Evolutionary conservation across 495 filamentous ascomycete species (phyloP), one percentile per base, ranked within the genome.

Genomic region (Penicillium atrosanguineum): DNA sequence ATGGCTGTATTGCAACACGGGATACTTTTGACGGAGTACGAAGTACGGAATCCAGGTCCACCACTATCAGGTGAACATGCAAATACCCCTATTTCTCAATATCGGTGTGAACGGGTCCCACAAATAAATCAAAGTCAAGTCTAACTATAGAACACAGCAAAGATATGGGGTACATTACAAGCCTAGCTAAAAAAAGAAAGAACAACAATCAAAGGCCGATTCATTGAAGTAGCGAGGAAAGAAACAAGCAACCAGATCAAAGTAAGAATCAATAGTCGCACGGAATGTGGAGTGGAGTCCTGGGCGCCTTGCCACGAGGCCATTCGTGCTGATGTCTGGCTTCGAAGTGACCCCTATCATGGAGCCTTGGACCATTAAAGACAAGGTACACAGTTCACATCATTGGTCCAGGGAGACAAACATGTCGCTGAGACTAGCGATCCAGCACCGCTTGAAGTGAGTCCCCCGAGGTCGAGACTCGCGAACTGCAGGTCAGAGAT

Each of bases 211-310:
- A n/a, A n/a, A 19, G 18, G 38, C 38, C 38, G 38, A 40, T 40
- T 40, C 38, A 40, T 18, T 20, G 38, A 9, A 40, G n/a, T 29
- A 38, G 6, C 18, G 19, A 16, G 2, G 25, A 48, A 34, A 48
- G 14, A n/a, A 26, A 1, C 7, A 48, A 31, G 16, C 38, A 41
- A 62, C 31, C 29, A 55, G 49, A 43, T 44, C n/a, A 36, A 40
- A 46, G 25, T 21, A 50, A 55, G n/a, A 48, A 34, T 53, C 54
- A 45, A 56, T 62, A 56, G 61, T 60, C 29, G 11, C 31, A 48
- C 48, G 11, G 12, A 46, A 51, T 46, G 63, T 65, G 60, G 63
- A 58, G 63, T 65, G 60, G 63, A 58, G 60, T 63, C 52, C 50
- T 46, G 50, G 50, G 56, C 9, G 31, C 9, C 9, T 11, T 45